Percentiles rank a stretch among this genome's conserved stretches.
Evolutionary conservation across 768 basidiomycete species (phyloP).

Genomic region (Leccinum ochraceum): DNA sequence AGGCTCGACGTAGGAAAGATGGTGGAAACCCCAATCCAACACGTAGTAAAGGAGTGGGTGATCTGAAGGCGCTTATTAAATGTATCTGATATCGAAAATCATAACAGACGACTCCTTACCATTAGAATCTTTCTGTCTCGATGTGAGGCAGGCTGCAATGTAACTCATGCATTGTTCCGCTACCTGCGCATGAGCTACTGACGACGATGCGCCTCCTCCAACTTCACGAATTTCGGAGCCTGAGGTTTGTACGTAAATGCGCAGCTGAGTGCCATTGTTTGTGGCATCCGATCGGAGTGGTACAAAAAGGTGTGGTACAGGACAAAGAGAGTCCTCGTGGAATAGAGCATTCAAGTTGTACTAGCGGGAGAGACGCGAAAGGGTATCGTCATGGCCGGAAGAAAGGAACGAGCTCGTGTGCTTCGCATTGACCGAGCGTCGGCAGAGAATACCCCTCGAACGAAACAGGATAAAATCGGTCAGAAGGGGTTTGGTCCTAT

Average conservation of each 20-base stretch:
- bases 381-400: constrained; percentile 46
- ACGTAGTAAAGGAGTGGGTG: too few relatives aligned
- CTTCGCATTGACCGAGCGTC: constrained; percentile 68
- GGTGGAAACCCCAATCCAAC: too few relatives aligned
- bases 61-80: too few relatives aligned
- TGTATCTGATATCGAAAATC: too few relatives aligned
- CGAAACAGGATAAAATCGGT: constrained; percentile 68
- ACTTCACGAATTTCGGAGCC: constrained; percentile 36
- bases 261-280: constrained; percentile 74
- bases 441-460: constrained; percentile 83
- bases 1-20: too few relatives aligned
- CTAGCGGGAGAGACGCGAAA: constrained; percentile 47
- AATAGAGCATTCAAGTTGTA: constrained; percentile 65
- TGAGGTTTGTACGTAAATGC: constrained; percentile 76
- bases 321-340: constrained; percentile 60
- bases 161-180: too few relatives aligned
- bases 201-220: constrained; percentile 64
- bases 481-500: constrained; percentile 42
- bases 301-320: constrained; percentile 78
- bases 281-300: constrained; percentile 80
- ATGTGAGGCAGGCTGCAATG: too few relatives aligned
- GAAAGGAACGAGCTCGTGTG: constrained; percentile 79
- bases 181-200: constrained; percentile 37
- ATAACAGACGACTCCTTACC: too few relatives aligned
- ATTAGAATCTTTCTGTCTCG: too few relatives aligned